Percentiles rank a stretch among this genome's conserved stretches.
These are phyloP conservation scores for Spathaspora gorwiae DNA, from an alignment of 805 yeast species.

Conservation along the genomic window DNA sequence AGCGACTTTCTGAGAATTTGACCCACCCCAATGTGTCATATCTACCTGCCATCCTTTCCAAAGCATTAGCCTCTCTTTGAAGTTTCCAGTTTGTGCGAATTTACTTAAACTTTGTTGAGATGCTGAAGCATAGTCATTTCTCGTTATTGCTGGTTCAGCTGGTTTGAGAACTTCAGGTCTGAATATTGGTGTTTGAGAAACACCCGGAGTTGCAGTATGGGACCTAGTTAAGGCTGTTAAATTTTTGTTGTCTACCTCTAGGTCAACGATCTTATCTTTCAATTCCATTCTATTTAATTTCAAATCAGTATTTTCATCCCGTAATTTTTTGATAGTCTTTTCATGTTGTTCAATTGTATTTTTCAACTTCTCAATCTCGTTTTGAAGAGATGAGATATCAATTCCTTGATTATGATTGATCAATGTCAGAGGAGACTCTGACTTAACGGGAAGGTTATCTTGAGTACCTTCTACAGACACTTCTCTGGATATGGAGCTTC, in stretches of 20 bases:
- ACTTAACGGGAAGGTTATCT: too few relatives aligned
- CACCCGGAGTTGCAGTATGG: background rate
- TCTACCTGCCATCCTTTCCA: slow-evolving; percentile 88
- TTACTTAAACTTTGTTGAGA: slow-evolving; percentile 18
- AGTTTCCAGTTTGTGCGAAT: slow-evolving; percentile 39
- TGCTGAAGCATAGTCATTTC: slow-evolving; percentile 25
- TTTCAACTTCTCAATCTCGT: slow-evolving; percentile 46
- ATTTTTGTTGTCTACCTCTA: slow-evolving; percentile 19
- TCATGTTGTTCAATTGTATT: slow-evolving; percentile 24
- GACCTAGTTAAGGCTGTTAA: slow-evolving; percentile 6
- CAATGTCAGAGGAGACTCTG: background rate
- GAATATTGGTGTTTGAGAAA: background rate
- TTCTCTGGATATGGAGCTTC: background rate
- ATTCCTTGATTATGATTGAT: background rate
- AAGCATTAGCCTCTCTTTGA: slow-evolving; percentile 53
- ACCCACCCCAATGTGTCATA: slow-evolving; percentile 76
- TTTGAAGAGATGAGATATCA: background rate
- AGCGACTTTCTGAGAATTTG: slow-evolving; percentile 43
- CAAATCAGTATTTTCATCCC: slow-evolving; percentile 41
- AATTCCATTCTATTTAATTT: slow-evolving; percentile 36
- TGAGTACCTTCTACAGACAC: background rate
- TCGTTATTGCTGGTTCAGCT: slow-evolving; percentile 26
- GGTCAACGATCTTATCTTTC: slow-evolving; percentile 27
- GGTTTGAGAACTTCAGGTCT: slow-evolving; percentile 10
- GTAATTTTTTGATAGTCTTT: slow-evolving; percentile 29